A percentile compares a stretch with the other conserved stretches of the same genome.
These are phyloP conservation scores for Calonectria pauciramosa DNA, from an alignment of 2,329 filamentous ascomycete species.

Conservation along the genomic window DNA sequence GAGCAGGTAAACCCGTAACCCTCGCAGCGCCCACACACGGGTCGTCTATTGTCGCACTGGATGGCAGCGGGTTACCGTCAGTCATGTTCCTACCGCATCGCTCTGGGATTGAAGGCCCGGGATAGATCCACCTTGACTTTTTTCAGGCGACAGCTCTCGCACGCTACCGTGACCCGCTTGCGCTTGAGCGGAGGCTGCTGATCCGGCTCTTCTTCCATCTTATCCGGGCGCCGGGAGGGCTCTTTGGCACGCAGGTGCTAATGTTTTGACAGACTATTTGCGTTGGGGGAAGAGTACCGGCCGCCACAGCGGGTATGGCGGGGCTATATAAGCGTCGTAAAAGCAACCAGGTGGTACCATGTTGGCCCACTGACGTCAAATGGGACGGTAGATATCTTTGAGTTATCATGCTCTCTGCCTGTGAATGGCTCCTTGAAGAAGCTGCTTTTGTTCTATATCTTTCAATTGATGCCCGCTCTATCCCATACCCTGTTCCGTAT, in stretches of 20 bases:
- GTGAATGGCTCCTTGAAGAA: neutral
- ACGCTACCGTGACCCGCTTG: neutral
- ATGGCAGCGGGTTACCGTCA: neutral
- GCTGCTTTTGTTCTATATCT: neutral
- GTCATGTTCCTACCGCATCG: neutral
- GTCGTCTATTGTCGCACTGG: neutral
- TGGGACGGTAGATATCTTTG: neutral
- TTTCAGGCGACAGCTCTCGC: neutral
- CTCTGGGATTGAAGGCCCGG: neutral
- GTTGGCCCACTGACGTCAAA: neutral
- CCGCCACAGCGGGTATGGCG: neutral
- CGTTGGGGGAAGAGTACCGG: neutral
- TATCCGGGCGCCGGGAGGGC: neutral
- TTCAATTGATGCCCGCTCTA: neutral
- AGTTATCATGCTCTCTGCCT: neutral
- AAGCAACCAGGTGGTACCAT: neutral
- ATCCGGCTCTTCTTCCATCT: neutral
- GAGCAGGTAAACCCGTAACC: neutral
- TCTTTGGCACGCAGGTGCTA: neutral
- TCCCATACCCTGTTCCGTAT: neutral
- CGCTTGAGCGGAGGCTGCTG: neutral
- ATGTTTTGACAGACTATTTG: neutral
- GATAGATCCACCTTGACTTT: conserved; percentile 1
- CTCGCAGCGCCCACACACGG: neutral
- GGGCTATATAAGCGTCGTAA: neutral